Evolutionary conservation across 805 yeast species (phyloP).

Genomic region (Barnettozyma sucrosica): DNA sequence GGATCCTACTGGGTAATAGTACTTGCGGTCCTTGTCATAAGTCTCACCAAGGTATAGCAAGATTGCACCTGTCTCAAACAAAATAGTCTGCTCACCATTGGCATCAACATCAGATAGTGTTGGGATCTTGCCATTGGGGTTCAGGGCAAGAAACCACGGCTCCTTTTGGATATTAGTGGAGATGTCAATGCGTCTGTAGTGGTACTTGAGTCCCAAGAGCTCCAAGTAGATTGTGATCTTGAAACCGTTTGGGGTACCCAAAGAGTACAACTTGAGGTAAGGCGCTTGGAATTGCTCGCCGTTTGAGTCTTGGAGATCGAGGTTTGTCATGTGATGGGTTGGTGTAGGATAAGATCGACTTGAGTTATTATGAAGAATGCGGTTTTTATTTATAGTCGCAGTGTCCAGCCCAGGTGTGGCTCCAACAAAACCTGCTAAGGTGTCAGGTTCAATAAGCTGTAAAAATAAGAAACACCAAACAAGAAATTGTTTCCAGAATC

Average conservation of each 20-base stretch:
- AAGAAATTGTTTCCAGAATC: too few relatives aligned
- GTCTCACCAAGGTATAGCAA: conserved; percentile 52
- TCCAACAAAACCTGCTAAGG: too few relatives aligned
- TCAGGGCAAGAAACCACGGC: conserved; percentile 49
- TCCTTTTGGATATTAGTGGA: conserved; percentile 42
- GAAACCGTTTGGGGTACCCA: conserved; percentile 37
- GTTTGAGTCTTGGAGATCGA: conserved; percentile 28
- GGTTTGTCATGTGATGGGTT: neutral
- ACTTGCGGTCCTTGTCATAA: conserved; percentile 49
- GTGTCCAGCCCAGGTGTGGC: too few relatives aligned
- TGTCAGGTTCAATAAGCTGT: too few relatives aligned
- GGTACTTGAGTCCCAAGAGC: conserved; percentile 29
- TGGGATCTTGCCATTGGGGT: conserved; percentile 64
- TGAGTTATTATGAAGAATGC: too few relatives aligned
- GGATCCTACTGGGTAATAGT: conserved; percentile 31
- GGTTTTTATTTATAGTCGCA: too few relatives aligned
- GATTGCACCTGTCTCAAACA: conserved; percentile 60
- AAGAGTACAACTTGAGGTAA: conserved; percentile 39
- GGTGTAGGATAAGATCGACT: too few relatives aligned
- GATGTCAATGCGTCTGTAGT: conserved; percentile 37
- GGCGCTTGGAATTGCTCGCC: conserved; percentile 31
- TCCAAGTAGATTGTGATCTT: conserved; percentile 33
- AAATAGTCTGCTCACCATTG: conserved; percentile 36
- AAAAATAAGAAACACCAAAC: too few relatives aligned
- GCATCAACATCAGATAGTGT: conserved; percentile 36